Conservation (phyloP, 768 basidiomycete genomes). For the Podaxis sp. region DNA sequence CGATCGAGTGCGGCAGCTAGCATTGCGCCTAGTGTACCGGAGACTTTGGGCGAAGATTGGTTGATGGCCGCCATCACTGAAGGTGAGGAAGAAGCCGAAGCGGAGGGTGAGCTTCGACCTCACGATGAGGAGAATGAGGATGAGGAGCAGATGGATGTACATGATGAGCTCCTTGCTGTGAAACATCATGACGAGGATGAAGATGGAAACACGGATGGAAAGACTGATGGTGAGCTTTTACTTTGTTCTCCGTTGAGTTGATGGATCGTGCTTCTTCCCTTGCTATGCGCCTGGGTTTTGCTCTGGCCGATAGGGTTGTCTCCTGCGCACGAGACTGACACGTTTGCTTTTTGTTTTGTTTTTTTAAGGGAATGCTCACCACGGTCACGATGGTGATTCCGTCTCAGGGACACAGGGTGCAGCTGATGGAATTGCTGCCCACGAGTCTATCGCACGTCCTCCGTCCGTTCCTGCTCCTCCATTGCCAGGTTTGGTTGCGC, state of each 20-base stretch:
- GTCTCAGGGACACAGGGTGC: conserved; percentile 31
- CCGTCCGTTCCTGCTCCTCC: conserved; percentile 7
- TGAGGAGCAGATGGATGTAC: conserved; percentile 41
- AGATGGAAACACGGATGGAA: conserved; percentile 26
- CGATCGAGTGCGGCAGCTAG: conserved; percentile 51
- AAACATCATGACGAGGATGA: conserved; percentile 32
- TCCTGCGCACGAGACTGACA: conserved; percentile 59
- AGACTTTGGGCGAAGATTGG: conserved; percentile 83
- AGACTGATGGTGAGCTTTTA: conserved; percentile 50
- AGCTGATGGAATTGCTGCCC: conserved; percentile 17
- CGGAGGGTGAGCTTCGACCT: conserved; percentile 35
- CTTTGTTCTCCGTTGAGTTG: conserved; percentile 28
- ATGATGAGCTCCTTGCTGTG: conserved; percentile 20
- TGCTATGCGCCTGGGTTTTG: conserved; percentile 34
- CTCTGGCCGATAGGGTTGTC: conserved; percentile 30
- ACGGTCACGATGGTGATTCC: conserved; percentile 31
- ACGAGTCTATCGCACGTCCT: conserved; percentile 3
- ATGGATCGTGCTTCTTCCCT: conserved; percentile 30
- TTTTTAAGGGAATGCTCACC: conserved; percentile 42
- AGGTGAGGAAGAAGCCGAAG: conserved; percentile 56
- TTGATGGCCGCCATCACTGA: conserved; percentile 84
- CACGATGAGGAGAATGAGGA: conserved; percentile 33
- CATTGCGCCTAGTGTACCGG: conserved; percentile 63
- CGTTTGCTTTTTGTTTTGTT: conserved; percentile 26
- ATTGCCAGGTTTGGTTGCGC: neutral